Evolutionary conservation across 2,329 filamentous ascomycete genomes (phyloP).

Genomic region (Ceratocystis huliohia): DNA sequence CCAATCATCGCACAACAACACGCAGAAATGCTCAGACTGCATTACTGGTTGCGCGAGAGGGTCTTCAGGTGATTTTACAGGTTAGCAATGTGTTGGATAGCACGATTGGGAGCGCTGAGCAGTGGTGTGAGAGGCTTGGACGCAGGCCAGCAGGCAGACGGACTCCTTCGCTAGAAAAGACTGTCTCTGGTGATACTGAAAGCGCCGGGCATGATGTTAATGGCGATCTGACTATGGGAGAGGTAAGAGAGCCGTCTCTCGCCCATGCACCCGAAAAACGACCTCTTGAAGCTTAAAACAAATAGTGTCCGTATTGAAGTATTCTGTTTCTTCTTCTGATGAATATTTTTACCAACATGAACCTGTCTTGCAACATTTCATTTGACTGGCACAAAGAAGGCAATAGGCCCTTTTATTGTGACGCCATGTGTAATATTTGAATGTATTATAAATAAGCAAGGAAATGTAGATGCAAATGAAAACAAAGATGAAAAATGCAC

Average conservation of each 20-base stretch:
- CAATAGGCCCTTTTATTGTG: too few species aligned
- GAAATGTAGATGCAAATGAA: not conserved
- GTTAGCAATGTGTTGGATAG: slow-evolving; percentile 79
- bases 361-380: not conserved
- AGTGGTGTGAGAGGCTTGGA: slow-evolving; percentile 74
- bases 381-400: not conserved
- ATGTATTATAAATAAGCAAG: not conserved
- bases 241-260: slow-evolving; percentile 24
- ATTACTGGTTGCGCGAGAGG: slow-evolving; percentile 75
- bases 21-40: slow-evolving; percentile 58
- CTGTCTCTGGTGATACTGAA: not conserved
- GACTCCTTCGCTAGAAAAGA: slow-evolving; percentile 22
- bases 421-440: not conserved
- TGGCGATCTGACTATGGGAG: slow-evolving; percentile 21
- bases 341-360: not conserved
- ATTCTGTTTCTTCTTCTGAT: not conserved
- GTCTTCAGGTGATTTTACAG: slow-evolving; percentile 86
- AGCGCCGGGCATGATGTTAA: slow-evolving; percentile 13
- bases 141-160: slow-evolving; percentile 25
- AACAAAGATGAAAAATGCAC: not conserved
- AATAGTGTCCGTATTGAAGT: not conserved
- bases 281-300: slow-evolving; percentile 13
- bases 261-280: slow-evolving; percentile 23
- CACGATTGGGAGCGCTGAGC: slow-evolving; percentile 79
- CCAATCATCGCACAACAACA: slow-evolving; percentile 15